Evolutionary conservation across 306 rosid genomes (phyloP), one percentile per base, ranked within the genome.

Genomic region (Sechiopsis laciniata): DNA sequence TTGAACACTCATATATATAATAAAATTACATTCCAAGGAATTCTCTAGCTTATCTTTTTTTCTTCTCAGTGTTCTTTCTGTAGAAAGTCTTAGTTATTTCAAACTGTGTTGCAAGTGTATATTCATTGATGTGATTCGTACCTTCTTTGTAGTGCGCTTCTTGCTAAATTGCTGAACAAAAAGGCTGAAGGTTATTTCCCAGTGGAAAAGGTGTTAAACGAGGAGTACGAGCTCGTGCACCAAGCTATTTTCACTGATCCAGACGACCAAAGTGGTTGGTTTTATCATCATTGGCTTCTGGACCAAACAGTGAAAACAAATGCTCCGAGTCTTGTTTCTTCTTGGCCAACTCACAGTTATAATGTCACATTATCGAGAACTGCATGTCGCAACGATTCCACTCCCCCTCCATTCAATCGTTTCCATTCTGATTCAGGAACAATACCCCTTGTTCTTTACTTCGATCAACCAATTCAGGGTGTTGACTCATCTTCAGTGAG

Each of bases 211-310:
- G 83, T 79, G 70, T 81, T 93, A 82, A 78, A 59, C 55, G 86
- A 84, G 77, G 98, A 93, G 78, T 90, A 72, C 55, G 87, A 80
- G 72, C 87, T 77, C 35, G 97, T 93, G 50, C 94, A 84, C 73
- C 81, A 82, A 82, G 96, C 98, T 78, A 78, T 93, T 81, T 90
- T 87, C 79, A 90, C 98, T 0, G 98, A 93, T 79, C 88, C 90
- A 12, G 96, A 86, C 80, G 99, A 94, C 83, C 99, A 89, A 84
- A 94, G 99, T 84, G 99, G 96, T 24, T 94, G 99, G 99, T 94
- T 91, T 84, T 88, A 94, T 82, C 89, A 94, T 84, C 89, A 75
- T 75, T 94, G 99, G 97, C 99, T 91, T 79, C 93, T 94, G 83
- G 95, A 91, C 79, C 96, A 91, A 72, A 91, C 95, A 0, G 81